Percentiles rank a stretch among this genome's conserved stretches.
Conservation (phyloP, 768 basidiomycete species). For the Mycena metata region DNA sequence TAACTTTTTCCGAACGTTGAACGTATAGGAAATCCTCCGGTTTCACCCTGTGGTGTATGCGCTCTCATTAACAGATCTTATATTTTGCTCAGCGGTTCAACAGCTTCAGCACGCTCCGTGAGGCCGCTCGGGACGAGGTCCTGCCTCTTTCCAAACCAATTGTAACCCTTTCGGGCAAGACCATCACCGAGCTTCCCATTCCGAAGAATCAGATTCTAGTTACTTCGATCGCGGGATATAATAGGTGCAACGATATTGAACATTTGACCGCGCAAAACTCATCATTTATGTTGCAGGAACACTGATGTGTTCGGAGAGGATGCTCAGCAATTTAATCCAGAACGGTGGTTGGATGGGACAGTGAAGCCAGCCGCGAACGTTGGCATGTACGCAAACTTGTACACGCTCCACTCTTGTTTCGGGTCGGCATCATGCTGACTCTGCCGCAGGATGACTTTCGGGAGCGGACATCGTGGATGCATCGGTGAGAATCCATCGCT, state of each 20-base stretch:
- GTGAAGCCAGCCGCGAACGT: constrained; percentile 55
- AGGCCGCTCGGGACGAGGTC: constrained; percentile 65
- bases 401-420: constrained; percentile 32
- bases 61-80: too few species aligned
- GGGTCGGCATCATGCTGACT: too few species aligned
- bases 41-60: constrained; percentile 65
- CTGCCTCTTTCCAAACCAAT: constrained; percentile 72
- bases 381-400: constrained; percentile 65
- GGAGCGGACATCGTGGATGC: constrained; percentile 61
- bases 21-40: constrained; percentile 62
- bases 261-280: constrained; percentile 34
- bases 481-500: constrained; percentile 39
- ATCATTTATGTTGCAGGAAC: constrained; percentile 49
- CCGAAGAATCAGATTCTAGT: constrained; percentile 66
- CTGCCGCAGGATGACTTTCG: constrained; percentile 57
- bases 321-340: constrained; percentile 66
- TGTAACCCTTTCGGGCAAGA: constrained; percentile 58
- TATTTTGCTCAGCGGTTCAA: neutral
- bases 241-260: constrained; percentile 50
- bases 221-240: constrained; percentile 67
- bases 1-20: neutral
- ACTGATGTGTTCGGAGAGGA: constrained; percentile 69
- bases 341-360: constrained; percentile 63
- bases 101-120: constrained; percentile 58
- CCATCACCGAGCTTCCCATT: constrained; percentile 59